Evolutionary conservation across 192 early-diverging fungal genomes (phyloP), one percentile per base, ranked within the genome.

Genomic region (Entophlyctis luteolus): DNA sequence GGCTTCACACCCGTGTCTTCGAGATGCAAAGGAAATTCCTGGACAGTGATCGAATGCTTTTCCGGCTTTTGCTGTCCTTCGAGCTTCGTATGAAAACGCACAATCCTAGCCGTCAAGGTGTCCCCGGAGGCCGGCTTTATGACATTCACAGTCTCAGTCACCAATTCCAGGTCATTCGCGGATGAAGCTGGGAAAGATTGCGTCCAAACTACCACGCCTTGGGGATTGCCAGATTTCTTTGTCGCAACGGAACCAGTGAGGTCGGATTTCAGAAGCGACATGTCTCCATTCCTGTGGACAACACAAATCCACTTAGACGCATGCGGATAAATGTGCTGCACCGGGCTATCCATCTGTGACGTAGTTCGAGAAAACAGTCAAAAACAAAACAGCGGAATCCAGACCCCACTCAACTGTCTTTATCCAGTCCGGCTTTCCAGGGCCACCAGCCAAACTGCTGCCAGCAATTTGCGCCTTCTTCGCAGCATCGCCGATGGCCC

Each of bases 361-460:
- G 5, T 56, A 42, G 39, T 42, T 12, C n/a, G 39, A n/a, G n/a
- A n/a, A n/a, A n/a, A n/a, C n/a, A n/a, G 36, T 59, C 18, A 8
- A 59, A 39, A 14, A 36, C 18, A 46, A 47, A 47, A 22, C 18
- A 47, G 18, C 45, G 1, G 18, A 1, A 2, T 47, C 22, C 45
- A n/a, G 18, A 1, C 10, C n/a, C n/a, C n/a, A 45, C 18, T 16
- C 2, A 47, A 66, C 63, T 33, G 48, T 54, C 27, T 66, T 66
- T 12, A 28, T 34, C 63, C 63, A 66, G 27, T 66, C 63, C 20
- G 63, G 63, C 63, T 66, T 66, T 52, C 63, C 63, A 2, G 63
- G 63, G 1, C 63, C 63, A 47, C 63, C 63, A 22, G 49, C 48
- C 1, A 23, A 4, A 6, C 29, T 8, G 10, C 33, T 52, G 3